phyloP scores from a whole-genome alignment of 345 rosid genomes.

The Anastatica hierochuntica region DNA sequence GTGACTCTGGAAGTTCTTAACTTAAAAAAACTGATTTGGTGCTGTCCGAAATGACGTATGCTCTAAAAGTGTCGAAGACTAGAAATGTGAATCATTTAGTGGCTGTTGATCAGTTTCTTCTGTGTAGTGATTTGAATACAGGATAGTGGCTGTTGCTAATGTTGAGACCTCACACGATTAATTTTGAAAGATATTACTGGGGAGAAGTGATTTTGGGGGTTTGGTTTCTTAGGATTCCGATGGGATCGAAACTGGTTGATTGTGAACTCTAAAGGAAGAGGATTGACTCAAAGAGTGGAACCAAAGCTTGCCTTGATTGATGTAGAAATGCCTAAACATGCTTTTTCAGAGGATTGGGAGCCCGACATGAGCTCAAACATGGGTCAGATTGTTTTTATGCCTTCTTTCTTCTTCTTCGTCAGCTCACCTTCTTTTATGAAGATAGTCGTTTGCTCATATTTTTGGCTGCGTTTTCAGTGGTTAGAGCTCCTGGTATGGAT shows the following conservation, averaged over 20 bases:
- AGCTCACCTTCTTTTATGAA: neutral
- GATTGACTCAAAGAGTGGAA: constrained; percentile 79
- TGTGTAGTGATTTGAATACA: too few relatives aligned
- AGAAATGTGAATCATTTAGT: neutral
- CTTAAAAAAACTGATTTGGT: too few relatives aligned
- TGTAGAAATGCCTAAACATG: constrained; percentile 49
- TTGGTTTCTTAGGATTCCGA: constrained; percentile 46
- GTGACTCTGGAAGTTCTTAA: too few relatives aligned
- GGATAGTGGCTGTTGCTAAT: neutral
- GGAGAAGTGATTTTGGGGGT: neutral
- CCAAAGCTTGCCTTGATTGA: constrained; percentile 79
- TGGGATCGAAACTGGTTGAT: constrained; percentile 90
- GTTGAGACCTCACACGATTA: neutral
- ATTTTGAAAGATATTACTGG: neutral
- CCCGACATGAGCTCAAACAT: constrained; percentile 42
- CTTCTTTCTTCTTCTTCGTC: neutral
- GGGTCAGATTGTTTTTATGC: constrained; percentile 52
- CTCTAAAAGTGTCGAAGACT: too few relatives aligned
- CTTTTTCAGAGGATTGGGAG: constrained; percentile 53
- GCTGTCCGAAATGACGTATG: too few relatives aligned
- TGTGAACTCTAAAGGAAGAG: constrained; percentile 64
- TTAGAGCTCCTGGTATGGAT: constrained; percentile 79
- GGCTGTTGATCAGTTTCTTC: too few relatives aligned
- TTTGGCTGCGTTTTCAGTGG: constrained; percentile 28
- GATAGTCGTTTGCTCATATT: neutral